Evolutionary conservation across 306 rosid genomes (phyloP).

Genomic region (Dryas drummondii): DNA sequence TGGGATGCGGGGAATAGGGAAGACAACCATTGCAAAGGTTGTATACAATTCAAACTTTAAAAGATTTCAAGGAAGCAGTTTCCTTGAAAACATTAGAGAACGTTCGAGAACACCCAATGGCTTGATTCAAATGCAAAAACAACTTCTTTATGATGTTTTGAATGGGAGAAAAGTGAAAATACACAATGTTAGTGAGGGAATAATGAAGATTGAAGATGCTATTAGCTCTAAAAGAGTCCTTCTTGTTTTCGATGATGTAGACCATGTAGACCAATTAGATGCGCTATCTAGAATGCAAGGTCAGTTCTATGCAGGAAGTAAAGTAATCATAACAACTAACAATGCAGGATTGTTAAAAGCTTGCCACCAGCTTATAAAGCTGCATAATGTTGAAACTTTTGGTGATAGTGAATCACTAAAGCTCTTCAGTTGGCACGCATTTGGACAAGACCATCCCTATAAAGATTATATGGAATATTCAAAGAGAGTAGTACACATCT

Average conservation of each 20-base stretch:
- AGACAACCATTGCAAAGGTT: constrained; percentile 1
- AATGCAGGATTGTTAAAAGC: background rate
- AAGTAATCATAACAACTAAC: background rate
- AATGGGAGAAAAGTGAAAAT: background rate
- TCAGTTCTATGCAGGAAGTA: background rate
- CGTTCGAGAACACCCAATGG: background rate
- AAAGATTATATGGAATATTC: background rate
- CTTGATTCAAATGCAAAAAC: background rate
- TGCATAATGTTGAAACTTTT: background rate
- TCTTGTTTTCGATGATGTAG: constrained; percentile 12
- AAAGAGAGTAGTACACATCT: background rate
- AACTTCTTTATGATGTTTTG: constrained; percentile 4
- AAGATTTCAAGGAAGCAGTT: constrained; percentile 4
- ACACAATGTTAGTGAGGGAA: background rate
- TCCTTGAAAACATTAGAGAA: background rate
- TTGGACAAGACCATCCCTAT: background rate
- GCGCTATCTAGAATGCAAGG: background rate
- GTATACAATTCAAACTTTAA: background rate
- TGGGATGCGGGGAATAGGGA: background rate
- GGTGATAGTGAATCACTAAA: background rate
- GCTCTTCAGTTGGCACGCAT: constrained; percentile 2
- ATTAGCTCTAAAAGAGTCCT: background rate
- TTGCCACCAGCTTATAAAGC: background rate
- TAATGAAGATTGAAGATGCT: too few relatives aligned
- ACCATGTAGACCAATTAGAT: background rate